Evolutionary conservation across 2,329 filamentous ascomycete species (phyloP), one percentile per base, ranked within the genome.

Genomic region (Lasiodiplodia citricola): DNA sequence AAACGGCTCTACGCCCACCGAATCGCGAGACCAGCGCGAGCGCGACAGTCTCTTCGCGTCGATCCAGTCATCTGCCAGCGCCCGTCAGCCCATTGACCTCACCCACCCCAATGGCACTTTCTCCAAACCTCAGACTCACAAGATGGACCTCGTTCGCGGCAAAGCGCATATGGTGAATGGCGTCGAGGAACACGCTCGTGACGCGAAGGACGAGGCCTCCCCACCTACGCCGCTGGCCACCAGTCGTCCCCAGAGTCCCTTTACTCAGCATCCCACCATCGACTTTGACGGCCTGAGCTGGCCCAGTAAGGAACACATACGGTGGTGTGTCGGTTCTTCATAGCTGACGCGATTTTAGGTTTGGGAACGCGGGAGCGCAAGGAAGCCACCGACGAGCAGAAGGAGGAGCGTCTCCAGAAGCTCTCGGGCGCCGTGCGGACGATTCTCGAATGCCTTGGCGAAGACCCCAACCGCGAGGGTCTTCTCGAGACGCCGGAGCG

Each of bases 401-500:
- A 86, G 55, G 83, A 85, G 69, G 83, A 85, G 70, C 83, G 87
- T 13, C 79, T 89, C 21, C 78, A 85, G 73, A 90, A 89, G 78
- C 82, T 91, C n/a, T 83, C 87, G 1, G 87, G 87, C 55, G 88
- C 88, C 55, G 87, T 90, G 16, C 81, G 83, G 65, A 91, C 88
- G 0, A 88, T 91, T 52, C 78, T 91, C 18, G 88, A 90, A 76
- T 90, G 88, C 72, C 84, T 91, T 23, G 88, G 88, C 58, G 88
- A 91, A 74, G 88, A 91, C 72, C 87, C 88, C 0, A 86, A 89
- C 70, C 83, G 88, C 62, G 88, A 90, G 75, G 88, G 88, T 4
- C 80, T 91, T 66, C 82, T 85, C n/a, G 85, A 86, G 62, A 90
- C 88, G 0, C 96, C 96, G 0, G 89, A 92, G 75, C 88, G 96